A percentile compares a stretch with the other conserved stretches of the same genome.
Evolutionary conservation across 129 eudicot genomes (phyloP).

Genomic region (Erigeron canadensis): DNA sequence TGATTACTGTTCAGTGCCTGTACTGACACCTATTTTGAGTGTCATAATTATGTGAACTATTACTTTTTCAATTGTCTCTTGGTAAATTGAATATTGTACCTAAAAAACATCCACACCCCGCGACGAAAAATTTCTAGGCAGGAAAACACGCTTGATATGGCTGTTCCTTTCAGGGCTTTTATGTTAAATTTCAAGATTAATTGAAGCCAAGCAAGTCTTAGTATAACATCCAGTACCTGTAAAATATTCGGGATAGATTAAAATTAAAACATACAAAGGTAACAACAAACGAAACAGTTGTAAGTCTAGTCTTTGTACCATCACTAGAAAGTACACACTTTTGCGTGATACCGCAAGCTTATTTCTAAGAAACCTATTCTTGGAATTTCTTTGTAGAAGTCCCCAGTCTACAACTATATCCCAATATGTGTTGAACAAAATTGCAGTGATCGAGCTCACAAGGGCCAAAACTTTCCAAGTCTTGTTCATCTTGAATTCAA

Average conservation of each 20-base stretch:
- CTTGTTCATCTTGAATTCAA: constrained; percentile 41
- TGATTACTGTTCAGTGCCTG: not conserved
- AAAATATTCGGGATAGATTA: constrained; percentile 20
- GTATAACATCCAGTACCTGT: constrained; percentile 57
- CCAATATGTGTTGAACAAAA: constrained; percentile 65
- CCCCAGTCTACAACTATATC: constrained; percentile 90
- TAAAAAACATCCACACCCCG: constrained; percentile 91
- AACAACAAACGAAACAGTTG: constrained; percentile 1
- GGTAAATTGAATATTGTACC: constrained; percentile 37
- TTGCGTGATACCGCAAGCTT: constrained; percentile 53
- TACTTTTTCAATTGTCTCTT: not conserved
- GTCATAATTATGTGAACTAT: not conserved
- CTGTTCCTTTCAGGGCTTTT: constrained; percentile 44
- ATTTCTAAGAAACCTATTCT: constrained; percentile 57
- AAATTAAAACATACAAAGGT: not conserved
- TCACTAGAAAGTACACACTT: constrained; percentile 60
- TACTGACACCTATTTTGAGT: not conserved
- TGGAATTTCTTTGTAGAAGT: constrained; percentile 60
- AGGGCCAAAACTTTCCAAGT: constrained; percentile 61
- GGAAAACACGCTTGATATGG: constrained; percentile 49
- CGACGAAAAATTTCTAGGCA: constrained; percentile 81
- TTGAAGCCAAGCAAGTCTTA: constrained; percentile 82
- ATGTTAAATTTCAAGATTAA: constrained; percentile 50
- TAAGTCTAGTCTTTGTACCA: constrained; percentile 39
- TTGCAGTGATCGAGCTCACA: constrained; percentile 54